phyloP scores from a whole-genome alignment of 1,139 yeast species.

The Debaryomyces fabryi region DNA sequence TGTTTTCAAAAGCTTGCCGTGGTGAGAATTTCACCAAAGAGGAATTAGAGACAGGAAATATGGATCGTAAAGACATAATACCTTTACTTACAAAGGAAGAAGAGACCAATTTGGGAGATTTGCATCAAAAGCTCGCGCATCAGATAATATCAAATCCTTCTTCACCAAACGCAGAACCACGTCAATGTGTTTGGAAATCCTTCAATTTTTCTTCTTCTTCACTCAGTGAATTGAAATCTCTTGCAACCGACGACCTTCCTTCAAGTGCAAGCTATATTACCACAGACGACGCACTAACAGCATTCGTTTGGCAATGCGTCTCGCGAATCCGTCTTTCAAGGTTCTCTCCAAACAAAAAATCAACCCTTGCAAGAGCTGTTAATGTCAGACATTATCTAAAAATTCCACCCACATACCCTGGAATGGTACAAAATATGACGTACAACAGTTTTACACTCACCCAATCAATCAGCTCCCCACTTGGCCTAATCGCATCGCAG shows the following conservation, averaged over 20 bases:
- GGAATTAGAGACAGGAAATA: constrained; percentile 1
- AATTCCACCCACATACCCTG: not conserved
- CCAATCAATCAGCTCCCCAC: not conserved
- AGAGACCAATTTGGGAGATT: not conserved
- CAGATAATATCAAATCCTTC: not conserved
- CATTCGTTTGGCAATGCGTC: not conserved
- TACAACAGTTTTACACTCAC: not conserved
- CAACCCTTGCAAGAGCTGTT: not conserved
- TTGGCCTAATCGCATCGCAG: not conserved
- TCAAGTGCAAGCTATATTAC: not conserved
- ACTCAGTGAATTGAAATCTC: not conserved
- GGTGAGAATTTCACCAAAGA: not conserved
- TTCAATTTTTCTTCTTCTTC: not conserved
- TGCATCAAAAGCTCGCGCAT: not conserved
- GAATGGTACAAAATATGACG: not conserved
- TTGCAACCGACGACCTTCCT: not conserved
- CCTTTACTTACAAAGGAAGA: not conserved
- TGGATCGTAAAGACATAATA: not conserved
- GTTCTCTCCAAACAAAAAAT: not conserved
- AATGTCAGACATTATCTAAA: not conserved
- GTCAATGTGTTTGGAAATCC: not conserved
- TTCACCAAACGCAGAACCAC: not conserved
- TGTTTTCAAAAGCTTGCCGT: not conserved
- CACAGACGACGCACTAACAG: not conserved
- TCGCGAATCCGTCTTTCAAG: not conserved